phyloP scores from a whole-genome alignment of 306 rosid genomes.

The Heteromeles arbutifolia region DNA sequence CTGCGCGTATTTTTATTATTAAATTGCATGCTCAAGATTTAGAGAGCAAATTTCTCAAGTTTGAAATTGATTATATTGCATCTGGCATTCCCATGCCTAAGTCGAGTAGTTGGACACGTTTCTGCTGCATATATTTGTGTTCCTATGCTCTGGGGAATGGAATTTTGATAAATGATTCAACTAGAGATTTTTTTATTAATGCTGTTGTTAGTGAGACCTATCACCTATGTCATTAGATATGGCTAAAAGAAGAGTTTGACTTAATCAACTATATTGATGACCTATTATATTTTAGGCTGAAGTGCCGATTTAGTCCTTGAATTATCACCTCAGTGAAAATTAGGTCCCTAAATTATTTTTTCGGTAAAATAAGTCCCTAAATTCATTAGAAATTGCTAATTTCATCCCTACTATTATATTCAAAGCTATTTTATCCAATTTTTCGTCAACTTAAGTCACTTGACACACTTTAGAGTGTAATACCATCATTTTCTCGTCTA shows the following conservation, averaged over 20 bases:
- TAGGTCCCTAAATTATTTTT: no score
- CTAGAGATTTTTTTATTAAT: neutral
- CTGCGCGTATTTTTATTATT: neutral
- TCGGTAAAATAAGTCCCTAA: no score
- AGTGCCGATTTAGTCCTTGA: no score
- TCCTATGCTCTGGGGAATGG: neutral
- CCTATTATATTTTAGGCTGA: neutral
- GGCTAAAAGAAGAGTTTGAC: neutral
- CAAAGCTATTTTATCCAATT: no score
- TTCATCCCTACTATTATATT: no score
- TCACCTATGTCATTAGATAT: neutral
- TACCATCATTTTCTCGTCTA: no score
- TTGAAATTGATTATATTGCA: neutral
- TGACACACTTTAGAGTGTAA: no score
- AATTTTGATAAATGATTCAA: neutral
- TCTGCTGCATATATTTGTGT: neutral
- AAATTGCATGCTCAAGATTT: neutral
- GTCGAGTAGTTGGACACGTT: neutral
- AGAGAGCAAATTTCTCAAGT: neutral
- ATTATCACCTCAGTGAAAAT: no score
- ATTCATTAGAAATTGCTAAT: no score
- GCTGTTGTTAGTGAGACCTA: neutral
- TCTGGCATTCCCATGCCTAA: neutral
- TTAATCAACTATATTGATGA: neutral
- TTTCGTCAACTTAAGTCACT: no score